phyloP scores from a whole-genome alignment of 768 basidiomycete genomes.

The Boletus sensibilis region DNA sequence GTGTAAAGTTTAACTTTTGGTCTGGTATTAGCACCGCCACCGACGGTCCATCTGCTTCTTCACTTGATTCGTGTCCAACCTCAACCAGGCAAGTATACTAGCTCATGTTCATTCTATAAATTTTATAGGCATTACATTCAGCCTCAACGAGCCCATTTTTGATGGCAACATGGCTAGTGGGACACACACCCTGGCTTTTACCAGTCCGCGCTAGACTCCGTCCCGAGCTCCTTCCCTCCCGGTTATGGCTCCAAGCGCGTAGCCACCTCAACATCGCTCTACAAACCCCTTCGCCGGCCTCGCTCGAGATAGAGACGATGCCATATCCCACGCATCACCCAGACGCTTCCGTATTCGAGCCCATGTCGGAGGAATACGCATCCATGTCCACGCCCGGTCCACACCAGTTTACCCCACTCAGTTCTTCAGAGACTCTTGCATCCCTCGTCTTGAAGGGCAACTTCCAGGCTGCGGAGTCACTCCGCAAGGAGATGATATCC shows the following conservation, averaged over 20 bases:
- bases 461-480: constrained; percentile 31
- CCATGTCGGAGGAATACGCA: constrained; percentile 34
- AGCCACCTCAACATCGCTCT: constrained; percentile 27
- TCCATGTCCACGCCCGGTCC: constrained; percentile 8
- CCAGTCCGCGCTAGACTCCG: constrained; percentile 16
- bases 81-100: neutral
- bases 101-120: neutral
- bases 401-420: constrained; percentile 21
- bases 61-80: neutral
- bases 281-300: constrained; percentile 34
- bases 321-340: constrained; percentile 34
- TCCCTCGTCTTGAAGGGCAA: constrained; percentile 23
- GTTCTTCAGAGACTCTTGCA: constrained; percentile 23
- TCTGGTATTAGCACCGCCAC: constrained; percentile 9
- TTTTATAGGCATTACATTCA: neutral
- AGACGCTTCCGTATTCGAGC: constrained; percentile 39
- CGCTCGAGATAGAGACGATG: constrained; percentile 35
- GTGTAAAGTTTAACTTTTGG: too few species aligned
- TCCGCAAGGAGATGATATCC: constrained; percentile 41
- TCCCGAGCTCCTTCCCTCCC: constrained; percentile 11
- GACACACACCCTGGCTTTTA: constrained; percentile 11
- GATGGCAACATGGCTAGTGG: constrained; percentile 29
- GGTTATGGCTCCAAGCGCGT: constrained; percentile 19
- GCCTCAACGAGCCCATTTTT: neutral
- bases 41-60: neutral